Evolutionary conservation across 1,284 basidiomycete genomes (phyloP).

Genomic region (Leccinum fuscescens): DNA sequence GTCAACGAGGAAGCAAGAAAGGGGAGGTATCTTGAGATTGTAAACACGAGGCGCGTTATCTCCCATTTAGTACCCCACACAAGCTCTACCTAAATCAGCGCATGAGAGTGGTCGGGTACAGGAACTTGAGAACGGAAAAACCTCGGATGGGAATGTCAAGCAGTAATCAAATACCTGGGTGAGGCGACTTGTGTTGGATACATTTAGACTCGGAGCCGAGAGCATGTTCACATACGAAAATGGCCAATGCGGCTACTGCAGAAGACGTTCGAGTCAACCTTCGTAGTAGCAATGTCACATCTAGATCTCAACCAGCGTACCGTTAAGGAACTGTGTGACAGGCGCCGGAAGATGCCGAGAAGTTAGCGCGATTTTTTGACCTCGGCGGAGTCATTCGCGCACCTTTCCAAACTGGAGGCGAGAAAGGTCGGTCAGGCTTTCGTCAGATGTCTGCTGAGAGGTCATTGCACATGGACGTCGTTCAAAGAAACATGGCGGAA

Average conservation of each 20-base stretch:
- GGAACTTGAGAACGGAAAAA: conserved; percentile 5
- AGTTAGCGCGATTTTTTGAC: no score
- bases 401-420: conserved; percentile 17
- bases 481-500: no score
- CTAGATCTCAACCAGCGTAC: neutral
- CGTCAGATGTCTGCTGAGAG: no score
- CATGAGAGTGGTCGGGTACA: conserved; percentile 7
- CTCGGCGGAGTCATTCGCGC: no score
- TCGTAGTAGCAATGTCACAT: neutral
- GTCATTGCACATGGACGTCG: no score
- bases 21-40: neutral
- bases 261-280: neutral
- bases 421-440: no score
- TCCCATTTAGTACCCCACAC: neutral
- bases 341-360: no score
- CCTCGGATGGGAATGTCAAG: neutral
- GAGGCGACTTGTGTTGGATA: neutral
- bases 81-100: neutral
- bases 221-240: conserved; percentile 17
- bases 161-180: neutral
- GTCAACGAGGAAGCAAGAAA: neutral
- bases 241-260: conserved; percentile 23
- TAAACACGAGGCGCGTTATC: neutral
- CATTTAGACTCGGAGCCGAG: neutral
- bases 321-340: no score